Base-by-base conservation (phyloP, 805 yeast genomes). In the Jamesozyma hellenica region DNA sequence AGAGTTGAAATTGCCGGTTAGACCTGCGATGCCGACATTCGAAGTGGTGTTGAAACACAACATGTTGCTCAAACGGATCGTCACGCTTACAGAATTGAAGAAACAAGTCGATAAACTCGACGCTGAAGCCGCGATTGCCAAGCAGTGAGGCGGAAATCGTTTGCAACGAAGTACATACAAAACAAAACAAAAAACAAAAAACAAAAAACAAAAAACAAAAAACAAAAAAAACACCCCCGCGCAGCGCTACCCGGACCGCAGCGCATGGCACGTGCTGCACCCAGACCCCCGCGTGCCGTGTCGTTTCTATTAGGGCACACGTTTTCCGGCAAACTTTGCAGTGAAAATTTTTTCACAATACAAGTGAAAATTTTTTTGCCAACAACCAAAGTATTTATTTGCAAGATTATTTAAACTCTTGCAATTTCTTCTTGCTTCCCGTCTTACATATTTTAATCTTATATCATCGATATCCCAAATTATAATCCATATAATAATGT, bases 21-120 rank as follows among this genome's bases (percentile, higher is more conserved):
- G 81, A 48, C 97, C 97, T 1, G 79, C 79, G 2, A 80, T 92
- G 80, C 90, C 95, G 4, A 83, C 97, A 0, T 75, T 80, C 28
- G 76, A 70, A 38, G 86, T 88, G 1, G 74, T 85, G 61, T 70
- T 78, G 6, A 77, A 75, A 52, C 87, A 82, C 54, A 96, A 90
- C 50, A 76, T 75, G 41, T 61, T 92, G 38, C 69, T 82, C 36
- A 77, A 79, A 46, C 67, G 79, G 0, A 82, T 85, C 25, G 77
- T 77, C 11, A 72, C 80, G 2, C 65, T 90, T 46, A 66, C 88
- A 40, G 97, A 92, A 40, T 68, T 88, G 13, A 90, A 90, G 63
- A 81, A 77, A 56, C 94, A 85, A 41, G 75, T 77, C 16, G 98
- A 92, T 58, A 87, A 86, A 61, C 65, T 88, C 12, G 88, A 84